These are phyloP conservation scores for Yarrowia sp. DNA, from an alignment of 805 yeast genomes.

Conservation along the genomic window DNA sequence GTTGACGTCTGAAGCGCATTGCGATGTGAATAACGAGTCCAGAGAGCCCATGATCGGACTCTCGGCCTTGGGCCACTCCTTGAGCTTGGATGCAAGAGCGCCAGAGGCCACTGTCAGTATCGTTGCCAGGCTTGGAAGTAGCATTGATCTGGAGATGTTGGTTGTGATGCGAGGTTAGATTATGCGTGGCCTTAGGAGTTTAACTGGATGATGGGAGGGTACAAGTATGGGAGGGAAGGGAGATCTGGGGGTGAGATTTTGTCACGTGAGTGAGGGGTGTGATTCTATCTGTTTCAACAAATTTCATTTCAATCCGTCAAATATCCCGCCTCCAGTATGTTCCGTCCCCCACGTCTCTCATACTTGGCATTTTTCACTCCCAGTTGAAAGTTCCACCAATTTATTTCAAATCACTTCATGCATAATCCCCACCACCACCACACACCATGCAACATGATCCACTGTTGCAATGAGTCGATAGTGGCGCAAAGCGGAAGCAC, in stretches of 20 bases:
- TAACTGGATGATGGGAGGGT: no score
- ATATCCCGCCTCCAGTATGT: no score
- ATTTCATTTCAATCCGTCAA: no score
- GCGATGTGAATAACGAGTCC: constrained; percentile 19
- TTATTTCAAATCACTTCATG: neutral
- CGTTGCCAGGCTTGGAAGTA: constrained; percentile 20
- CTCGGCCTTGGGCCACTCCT: constrained; percentile 31
- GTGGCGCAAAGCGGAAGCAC: constrained; percentile 30
- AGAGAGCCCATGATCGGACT: constrained; percentile 29
- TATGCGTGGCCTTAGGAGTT: constrained; percentile 37
- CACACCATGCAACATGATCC: constrained; percentile 30
- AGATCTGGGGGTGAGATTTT: no score
- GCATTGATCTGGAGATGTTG: constrained; percentile 12
- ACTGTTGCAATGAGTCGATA: constrained; percentile 33
- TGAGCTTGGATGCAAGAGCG: constrained; percentile 21
- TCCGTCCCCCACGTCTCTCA: no score
- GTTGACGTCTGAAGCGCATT: constrained; percentile 30
- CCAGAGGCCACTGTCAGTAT: constrained; percentile 19
- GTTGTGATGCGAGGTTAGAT: constrained; percentile 19
- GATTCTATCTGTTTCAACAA: no score
- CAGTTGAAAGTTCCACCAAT: no score
- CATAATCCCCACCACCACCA: neutral
- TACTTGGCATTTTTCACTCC: no score
- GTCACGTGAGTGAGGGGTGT: no score
- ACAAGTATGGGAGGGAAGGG: no score